Conservation (phyloP, 257 asterid species). For the Solanum sejunctum region DNA sequence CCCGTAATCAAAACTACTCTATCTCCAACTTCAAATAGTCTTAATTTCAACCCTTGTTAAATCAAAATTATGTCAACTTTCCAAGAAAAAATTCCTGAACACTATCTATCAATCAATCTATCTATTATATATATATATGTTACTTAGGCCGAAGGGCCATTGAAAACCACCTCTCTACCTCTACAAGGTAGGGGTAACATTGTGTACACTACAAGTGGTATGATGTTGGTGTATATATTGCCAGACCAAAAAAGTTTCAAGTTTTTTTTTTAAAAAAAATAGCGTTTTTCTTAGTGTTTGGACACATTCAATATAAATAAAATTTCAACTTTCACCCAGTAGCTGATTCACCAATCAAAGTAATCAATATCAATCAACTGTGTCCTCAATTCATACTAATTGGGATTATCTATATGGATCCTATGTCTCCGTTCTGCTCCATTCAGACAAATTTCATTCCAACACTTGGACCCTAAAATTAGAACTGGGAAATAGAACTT, state of each 20-base stretch:
- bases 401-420: not conserved
- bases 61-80: not conserved
- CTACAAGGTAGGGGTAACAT: not conserved
- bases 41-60: not conserved
- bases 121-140: too few relatives aligned
- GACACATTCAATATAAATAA: not conserved
- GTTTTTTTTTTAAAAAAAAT: not conserved
- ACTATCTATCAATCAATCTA: not conserved
- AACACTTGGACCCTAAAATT: not conserved
- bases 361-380: not conserved
- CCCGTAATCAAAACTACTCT: not conserved
- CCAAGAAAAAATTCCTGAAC: not conserved
- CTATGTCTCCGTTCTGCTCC: not conserved
- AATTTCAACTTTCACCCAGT: not conserved
- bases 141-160: not conserved
- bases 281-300: not conserved
- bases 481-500: not conserved
- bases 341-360: not conserved
- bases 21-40: not conserved
- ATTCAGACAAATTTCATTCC: not conserved
- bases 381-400: not conserved
- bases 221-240: too few relatives aligned
- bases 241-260: not conserved
- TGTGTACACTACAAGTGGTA: not conserved
- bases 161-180: not conserved